phyloP scores from a whole-genome alignment of 768 basidiomycete genomes.

The Leccinellum rugosiceps region DNA sequence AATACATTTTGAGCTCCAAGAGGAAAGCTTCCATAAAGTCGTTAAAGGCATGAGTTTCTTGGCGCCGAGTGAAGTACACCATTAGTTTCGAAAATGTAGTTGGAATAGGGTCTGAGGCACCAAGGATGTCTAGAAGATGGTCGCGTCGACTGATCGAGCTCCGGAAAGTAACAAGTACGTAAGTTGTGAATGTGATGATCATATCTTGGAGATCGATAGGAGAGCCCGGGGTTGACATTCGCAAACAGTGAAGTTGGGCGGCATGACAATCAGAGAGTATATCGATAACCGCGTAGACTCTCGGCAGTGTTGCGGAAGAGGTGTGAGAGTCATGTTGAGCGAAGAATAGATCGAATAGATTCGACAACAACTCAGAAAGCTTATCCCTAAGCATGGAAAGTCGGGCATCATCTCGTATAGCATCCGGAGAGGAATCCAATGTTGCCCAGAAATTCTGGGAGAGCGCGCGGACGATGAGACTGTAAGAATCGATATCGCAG shows the following conservation, averaged over 20 bases:
- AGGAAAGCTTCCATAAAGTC: constrained; percentile 25
- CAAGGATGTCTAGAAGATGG: constrained; percentile 24
- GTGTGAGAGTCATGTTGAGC: not conserved
- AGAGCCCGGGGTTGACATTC: constrained; percentile 2
- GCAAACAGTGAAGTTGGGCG: constrained; percentile 18
- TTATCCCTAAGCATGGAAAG: constrained; percentile 14
- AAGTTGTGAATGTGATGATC: constrained; percentile 20
- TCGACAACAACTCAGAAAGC: constrained; percentile 20
- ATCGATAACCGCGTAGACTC: constrained; percentile 16
- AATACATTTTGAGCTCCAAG: constrained; percentile 22
- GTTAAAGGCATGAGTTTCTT: constrained; percentile 5
- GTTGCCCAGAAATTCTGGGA: constrained; percentile 16
- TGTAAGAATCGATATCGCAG: constrained; percentile 33
- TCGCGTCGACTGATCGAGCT: constrained; percentile 3
- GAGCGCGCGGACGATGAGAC: constrained; percentile 30
- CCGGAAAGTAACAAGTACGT: constrained; percentile 15
- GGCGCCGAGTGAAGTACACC: constrained; percentile 14
- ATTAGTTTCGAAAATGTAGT: constrained; percentile 32
- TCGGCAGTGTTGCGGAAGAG: constrained; percentile 1
- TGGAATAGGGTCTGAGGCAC: constrained; percentile 27
- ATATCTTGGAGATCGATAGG: constrained; percentile 24
- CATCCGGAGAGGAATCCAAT: not conserved
- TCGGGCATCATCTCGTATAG: not conserved
- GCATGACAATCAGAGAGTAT: constrained; percentile 25
- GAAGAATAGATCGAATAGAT: constrained; percentile 24